Evolutionary conservation across 2,329 filamentous ascomycete species (phyloP).

Genomic region (Phyllosticta paracitricarpa): DNA sequence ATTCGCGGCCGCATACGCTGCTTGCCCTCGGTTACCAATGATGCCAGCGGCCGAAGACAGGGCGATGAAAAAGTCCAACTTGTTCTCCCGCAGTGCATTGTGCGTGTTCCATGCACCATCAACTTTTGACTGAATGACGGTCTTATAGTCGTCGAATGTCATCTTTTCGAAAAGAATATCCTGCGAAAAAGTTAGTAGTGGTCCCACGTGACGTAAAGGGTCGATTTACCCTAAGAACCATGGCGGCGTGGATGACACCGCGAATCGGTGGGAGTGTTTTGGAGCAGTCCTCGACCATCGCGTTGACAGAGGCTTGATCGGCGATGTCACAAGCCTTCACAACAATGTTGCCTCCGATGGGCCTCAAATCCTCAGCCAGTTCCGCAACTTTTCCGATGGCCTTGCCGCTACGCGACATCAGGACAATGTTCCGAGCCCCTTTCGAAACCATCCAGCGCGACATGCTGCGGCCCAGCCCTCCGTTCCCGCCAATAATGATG

Average conservation of each 20-base stretch:
- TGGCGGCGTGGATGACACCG: slow-evolving; percentile 20
- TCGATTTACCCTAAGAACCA: slow-evolving; percentile 15
- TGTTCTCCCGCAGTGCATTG: slow-evolving; percentile 13
- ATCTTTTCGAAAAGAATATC: slow-evolving; percentile 8
- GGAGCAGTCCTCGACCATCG: not conserved
- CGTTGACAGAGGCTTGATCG: not conserved
- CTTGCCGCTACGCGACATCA: slow-evolving; percentile 15
- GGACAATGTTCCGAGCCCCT: slow-evolving; percentile 18
- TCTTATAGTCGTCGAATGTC: slow-evolving; percentile 13
- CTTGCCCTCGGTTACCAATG: slow-evolving; percentile 17
- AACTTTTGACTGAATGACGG: slow-evolving; percentile 18
- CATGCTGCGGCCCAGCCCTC: slow-evolving; percentile 21
- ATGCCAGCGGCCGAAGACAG: slow-evolving; percentile 14
- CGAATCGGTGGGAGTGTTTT: slow-evolving; percentile 12
- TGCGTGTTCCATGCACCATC: slow-evolving; percentile 21
- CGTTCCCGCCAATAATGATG: slow-evolving; percentile 20
- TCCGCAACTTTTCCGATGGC: not conserved
- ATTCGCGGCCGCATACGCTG: slow-evolving; percentile 22
- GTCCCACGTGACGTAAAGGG: not conserved
- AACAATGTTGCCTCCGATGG: not conserved
- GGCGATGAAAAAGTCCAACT: slow-evolving; percentile 16
- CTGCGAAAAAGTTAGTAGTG: not conserved
- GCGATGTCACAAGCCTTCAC: slow-evolving; percentile 8
- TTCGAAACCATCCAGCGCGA: slow-evolving; percentile 18
- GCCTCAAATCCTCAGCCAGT: not conserved